phyloP scores from a whole-genome alignment of 805 yeast genomes.

The Saccharomycopsis selenospora region DNA sequence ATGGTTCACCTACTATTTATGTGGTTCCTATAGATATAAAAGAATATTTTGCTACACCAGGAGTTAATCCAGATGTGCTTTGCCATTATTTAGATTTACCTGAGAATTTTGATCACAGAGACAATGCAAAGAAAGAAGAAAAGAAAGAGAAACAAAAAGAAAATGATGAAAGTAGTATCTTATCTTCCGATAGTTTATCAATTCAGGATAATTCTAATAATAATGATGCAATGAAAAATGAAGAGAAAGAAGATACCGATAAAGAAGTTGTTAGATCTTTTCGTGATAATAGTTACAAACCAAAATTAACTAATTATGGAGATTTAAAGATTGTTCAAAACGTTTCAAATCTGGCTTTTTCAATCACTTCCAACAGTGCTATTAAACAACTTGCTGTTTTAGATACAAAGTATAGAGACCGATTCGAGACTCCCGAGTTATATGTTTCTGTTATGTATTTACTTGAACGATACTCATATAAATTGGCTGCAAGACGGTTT shows the following conservation, averaged over 20 bases:
- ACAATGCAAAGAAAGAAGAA: neutral
- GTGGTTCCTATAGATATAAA: constrained; percentile 33
- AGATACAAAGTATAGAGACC: constrained; percentile 14
- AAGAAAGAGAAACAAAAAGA: neutral
- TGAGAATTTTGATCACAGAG: neutral
- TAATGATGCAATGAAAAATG: neutral
- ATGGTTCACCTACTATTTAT: constrained; percentile 38
- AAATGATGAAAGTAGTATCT: neutral
- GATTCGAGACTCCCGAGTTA: constrained; percentile 16
- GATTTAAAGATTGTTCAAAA: constrained; percentile 16
- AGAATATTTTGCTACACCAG: constrained; percentile 26
- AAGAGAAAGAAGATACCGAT: neutral
- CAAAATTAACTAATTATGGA: constrained; percentile 1
- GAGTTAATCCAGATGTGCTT: constrained; percentile 14
- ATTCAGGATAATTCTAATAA: neutral
- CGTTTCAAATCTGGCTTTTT: constrained; percentile 11
- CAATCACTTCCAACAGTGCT: constrained; percentile 11
- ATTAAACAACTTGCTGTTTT: constrained; percentile 14
- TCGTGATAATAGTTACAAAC: constrained; percentile 2
- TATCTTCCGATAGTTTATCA: too few relatives aligned
- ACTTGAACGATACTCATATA: constrained; percentile 32
- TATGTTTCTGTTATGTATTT: constrained; percentile 26
- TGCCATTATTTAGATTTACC: constrained; percentile 4
- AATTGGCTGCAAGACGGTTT: constrained; percentile 11
- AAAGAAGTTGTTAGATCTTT: neutral